A percentile compares a stretch with the other conserved stretches of the same genome.
These are phyloP conservation scores for Chalciporus piperatus DNA, from an alignment of 768 basidiomycete species.

Conservation along the genomic window DNA sequence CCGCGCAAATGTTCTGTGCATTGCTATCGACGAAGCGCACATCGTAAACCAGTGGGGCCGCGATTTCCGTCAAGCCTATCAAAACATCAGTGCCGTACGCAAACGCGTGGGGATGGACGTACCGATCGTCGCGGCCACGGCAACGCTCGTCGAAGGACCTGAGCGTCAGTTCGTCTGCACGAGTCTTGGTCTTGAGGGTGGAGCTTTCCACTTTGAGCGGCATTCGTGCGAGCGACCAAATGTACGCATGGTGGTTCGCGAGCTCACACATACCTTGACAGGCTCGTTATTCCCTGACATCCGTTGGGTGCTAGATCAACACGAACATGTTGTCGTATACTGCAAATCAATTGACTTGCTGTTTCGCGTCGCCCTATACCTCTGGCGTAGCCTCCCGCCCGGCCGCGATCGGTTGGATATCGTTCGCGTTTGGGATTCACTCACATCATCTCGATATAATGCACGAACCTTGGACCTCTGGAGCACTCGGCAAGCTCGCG, in stretches of 20 bases:
- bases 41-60: conserved; percentile 24
- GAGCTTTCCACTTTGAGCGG: neutral
- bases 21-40: conserved; percentile 32
- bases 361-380: neutral
- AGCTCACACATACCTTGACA: neutral
- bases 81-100: conserved; percentile 22
- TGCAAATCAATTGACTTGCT: neutral
- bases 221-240: neutral
- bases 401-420: neutral
- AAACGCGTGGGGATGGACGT: conserved; percentile 3
- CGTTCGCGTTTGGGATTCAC: neutral
- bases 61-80: conserved; percentile 24
- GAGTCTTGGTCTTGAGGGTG: neutral
- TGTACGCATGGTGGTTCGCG: neutral
- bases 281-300: neutral
- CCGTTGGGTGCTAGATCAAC: neutral
- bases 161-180: neutral
- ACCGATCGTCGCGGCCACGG: conserved; percentile 18
- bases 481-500: neutral
- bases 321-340: neutral
- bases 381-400: neutral
- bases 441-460: neutral
- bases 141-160: conserved; percentile 18
- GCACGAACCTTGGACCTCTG: neutral
- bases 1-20: conserved; percentile 16